These are phyloP conservation scores for Friedmanniomyces simplex DNA, from an alignment of 495 filamentous ascomycete genomes.

Conservation along the genomic window DNA sequence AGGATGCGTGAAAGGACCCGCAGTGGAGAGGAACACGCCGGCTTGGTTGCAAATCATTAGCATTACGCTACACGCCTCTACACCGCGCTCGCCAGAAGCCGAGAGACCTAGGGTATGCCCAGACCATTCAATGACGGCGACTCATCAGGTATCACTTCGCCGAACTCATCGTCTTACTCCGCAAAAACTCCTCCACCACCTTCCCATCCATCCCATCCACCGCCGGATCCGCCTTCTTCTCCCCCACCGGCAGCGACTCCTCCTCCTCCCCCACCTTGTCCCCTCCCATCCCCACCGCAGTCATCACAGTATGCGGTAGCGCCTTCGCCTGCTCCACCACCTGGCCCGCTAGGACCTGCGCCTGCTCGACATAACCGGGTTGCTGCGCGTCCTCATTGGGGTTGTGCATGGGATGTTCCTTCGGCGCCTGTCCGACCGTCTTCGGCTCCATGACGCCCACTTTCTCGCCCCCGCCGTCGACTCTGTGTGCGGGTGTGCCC, in stretches of 20 bases:
- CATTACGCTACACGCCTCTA: neutral
- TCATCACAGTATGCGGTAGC: conserved; percentile 12
- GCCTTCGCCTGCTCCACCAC: conserved; percentile 19
- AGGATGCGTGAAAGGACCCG: no score
- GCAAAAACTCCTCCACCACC: conserved; percentile 32
- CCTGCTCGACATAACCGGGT: conserved; percentile 24
- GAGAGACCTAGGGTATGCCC: no score
- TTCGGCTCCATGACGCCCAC: conserved; percentile 30
- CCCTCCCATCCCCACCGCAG: conserved; percentile 14
- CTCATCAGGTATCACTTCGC: neutral
- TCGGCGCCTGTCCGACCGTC: conserved; percentile 35
- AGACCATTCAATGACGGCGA: neutral
- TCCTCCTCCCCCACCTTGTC: conserved; percentile 13
- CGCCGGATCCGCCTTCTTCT: conserved; percentile 21
- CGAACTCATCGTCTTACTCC: conserved; percentile 21
- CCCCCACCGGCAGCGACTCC: conserved; percentile 13
- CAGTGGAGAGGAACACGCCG: no score
- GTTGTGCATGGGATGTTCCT: conserved; percentile 23
- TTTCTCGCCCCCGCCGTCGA: conserved; percentile 30
- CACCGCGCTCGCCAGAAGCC: neutral
- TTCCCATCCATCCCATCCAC: conserved; percentile 23
- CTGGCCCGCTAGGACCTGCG: conserved; percentile 21
- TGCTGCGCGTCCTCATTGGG: conserved; percentile 4
- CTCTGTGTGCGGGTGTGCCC: conserved; percentile 27
- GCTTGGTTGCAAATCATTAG: no score